Base-by-base conservation (phyloP, 2,329 filamentous ascomycete genomes). In the Fusarium solani-melongenae region DNA sequence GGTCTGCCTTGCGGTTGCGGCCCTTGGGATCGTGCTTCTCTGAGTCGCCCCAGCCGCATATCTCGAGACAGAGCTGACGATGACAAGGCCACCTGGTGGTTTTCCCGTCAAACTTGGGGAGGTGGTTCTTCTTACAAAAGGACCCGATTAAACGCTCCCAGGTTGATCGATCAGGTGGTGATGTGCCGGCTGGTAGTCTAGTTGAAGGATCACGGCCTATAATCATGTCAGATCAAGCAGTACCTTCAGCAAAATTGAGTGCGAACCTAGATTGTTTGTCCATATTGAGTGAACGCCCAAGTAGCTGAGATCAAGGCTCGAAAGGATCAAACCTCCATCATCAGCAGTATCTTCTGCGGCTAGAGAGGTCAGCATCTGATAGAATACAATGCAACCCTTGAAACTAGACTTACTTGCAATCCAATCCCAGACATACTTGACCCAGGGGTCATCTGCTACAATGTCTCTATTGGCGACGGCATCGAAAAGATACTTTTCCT, bases 361-460 rank as follows among this genome's bases (percentile, higher is more conserved):
- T 89, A 70, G 44, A 36, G 53, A 57, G 20, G 67, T 81, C 46
- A 81, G 76, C 63, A 41, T 20, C 4, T 15, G 36, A 3, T 6
- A 39, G 29, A 29, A 17, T 10, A 38, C 36, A 38, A 3, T 38
- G 6, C 3, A n/a, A 14, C 10, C 4, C 20, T 39, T 14, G 14
- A 22, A 14, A 39, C 11, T 12, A n/a, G 14, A 86, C 85, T 78
- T 78, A 91, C 92, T 90, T 67, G 89, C 87, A 56, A 95, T 86
- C 87, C 93, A 94, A 55, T 90, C 89, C 94, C 94, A 97, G n/a
- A 93, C 84, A 64, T 93, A 92, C 66, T 91, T 88, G n/a, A 96
- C 84, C 89, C 93, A 94, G 33, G 89, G 89, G 76, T 95, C 92
- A 69, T 94, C 92, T 7, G 87, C 85, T 1, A 93, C 87, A n/a